These are phyloP conservation scores for Thecaphora thlaspeos DNA, from an alignment of 1,284 basidiomycete species.

Conservation along the genomic window DNA sequence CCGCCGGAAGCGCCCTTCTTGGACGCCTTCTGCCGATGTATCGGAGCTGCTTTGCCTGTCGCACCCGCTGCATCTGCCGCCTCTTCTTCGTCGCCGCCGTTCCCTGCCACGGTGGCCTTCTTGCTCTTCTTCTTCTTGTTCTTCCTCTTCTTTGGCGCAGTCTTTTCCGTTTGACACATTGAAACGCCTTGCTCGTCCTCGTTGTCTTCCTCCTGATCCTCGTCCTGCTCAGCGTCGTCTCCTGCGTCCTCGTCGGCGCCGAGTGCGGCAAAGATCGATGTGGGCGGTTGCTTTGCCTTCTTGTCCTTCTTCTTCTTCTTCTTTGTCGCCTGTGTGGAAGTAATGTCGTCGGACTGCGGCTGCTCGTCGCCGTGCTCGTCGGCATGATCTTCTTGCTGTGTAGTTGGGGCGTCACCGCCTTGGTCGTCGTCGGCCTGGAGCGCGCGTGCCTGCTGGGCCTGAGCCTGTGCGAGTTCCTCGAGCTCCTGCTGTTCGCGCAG, in stretches of 20 bases:
- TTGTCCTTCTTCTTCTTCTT: background rate
- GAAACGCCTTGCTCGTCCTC: slow-evolving; percentile 19
- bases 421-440: slow-evolving; percentile 2
- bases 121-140: slow-evolving; percentile 49
- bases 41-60: slow-evolving; percentile 5
- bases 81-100: background rate
- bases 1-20: slow-evolving; percentile 15
- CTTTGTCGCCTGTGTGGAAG: background rate
- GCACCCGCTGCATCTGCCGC: background rate
- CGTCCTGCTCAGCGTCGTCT: slow-evolving; percentile 9
- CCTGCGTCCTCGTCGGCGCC: slow-evolving; percentile 19
- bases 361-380: background rate
- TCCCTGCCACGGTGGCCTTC: background rate
- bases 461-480: slow-evolving; percentile 28
- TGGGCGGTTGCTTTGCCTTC: slow-evolving; percentile 2
- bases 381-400: background rate
- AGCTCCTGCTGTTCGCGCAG: slow-evolving; percentile 51
- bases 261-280: slow-evolving; percentile 41
- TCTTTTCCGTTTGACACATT: slow-evolving; percentile 12
- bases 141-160: slow-evolving; percentile 48
- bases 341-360: too few relatives aligned
- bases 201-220: slow-evolving; percentile 20
- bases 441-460: background rate
- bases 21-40: slow-evolving; percentile 15
- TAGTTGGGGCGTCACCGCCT: too few relatives aligned